Conservation (phyloP, 2,329 filamentous ascomycete genomes). For the Penicillium sp. region DNA sequence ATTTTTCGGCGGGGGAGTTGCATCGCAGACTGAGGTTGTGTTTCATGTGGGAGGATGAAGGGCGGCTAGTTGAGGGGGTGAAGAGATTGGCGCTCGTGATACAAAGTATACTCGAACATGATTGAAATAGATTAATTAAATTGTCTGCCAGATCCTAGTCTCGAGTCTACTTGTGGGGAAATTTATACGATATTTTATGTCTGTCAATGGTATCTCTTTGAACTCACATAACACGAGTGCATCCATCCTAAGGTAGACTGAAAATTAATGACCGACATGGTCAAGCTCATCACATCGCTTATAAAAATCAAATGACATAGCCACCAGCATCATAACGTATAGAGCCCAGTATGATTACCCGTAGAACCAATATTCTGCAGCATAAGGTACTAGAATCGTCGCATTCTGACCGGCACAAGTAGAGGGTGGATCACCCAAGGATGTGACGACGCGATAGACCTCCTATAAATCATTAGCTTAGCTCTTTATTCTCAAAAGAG, state of each 20-base stretch:
- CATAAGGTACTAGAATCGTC: constrained; percentile 40
- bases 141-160: background rate
- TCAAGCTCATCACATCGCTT: background rate
- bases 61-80: constrained; percentile 13
- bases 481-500: background rate
- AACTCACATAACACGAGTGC: no score
- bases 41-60: constrained; percentile 20
- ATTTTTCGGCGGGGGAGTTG: constrained; percentile 41
- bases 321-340: background rate
- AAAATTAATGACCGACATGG: background rate
- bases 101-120: background rate
- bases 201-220: background rate
- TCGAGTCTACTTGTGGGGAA: background rate
- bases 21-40: constrained; percentile 14
- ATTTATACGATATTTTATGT: background rate
- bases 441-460: constrained; percentile 44
- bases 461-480: constrained; percentile 30
- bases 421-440: constrained; percentile 35
- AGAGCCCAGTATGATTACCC: constrained; percentile 21
- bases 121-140: background rate
- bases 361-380: constrained; percentile 48
- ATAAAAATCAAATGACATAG: background rate
- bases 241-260: background rate
- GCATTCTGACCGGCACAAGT: constrained; percentile 34
- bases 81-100: constrained; percentile 6